Evolutionary conservation across 1,139 yeast genomes (phyloP).

Genomic region (Yamadazyma dendronema): DNA sequence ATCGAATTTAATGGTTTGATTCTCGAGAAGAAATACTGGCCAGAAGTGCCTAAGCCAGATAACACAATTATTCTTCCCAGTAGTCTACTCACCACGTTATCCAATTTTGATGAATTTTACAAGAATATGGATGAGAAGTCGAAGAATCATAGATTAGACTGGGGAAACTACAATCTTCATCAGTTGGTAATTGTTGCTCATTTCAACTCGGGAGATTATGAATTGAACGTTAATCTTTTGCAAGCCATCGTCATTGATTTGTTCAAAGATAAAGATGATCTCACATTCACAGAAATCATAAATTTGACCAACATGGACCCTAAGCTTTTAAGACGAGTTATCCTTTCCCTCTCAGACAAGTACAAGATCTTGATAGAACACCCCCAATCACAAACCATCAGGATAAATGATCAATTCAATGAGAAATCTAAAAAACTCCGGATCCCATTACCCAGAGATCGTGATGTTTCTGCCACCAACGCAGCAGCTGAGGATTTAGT

Average conservation of each 20-base stretch:
- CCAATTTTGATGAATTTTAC: constrained; percentile 18
- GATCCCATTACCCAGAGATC: constrained; percentile 29
- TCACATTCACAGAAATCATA: constrained; percentile 20
- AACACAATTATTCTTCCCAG: constrained; percentile 19
- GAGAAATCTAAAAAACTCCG: constrained; percentile 30
- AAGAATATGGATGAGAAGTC: constrained; percentile 17
- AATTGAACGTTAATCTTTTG: constrained; percentile 33
- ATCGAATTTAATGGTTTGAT: constrained; percentile 34
- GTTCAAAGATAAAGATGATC: constrained; percentile 24
- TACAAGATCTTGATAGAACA: constrained; percentile 24
- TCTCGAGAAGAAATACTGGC: constrained; percentile 40
- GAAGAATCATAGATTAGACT: constrained; percentile 25
- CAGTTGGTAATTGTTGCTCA: constrained; percentile 29
- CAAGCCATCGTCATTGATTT: constrained; percentile 37
- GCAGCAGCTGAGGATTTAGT: constrained; percentile 8
- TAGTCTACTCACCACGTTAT: constrained; percentile 14
- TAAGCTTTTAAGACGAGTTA: constrained; percentile 24
- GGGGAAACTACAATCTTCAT: constrained; percentile 34
- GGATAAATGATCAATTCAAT: constrained; percentile 25
- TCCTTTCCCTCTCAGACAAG: constrained; percentile 32
- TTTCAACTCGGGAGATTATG: constrained; percentile 33
- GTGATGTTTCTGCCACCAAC: constrained; percentile 13
- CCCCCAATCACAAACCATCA: constrained; percentile 6
- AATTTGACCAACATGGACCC: constrained; percentile 25
- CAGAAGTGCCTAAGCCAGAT: constrained; percentile 34